Conservation (phyloP, 192 early-diverging fungal species). For the Backusella tarrabulga region DNA sequence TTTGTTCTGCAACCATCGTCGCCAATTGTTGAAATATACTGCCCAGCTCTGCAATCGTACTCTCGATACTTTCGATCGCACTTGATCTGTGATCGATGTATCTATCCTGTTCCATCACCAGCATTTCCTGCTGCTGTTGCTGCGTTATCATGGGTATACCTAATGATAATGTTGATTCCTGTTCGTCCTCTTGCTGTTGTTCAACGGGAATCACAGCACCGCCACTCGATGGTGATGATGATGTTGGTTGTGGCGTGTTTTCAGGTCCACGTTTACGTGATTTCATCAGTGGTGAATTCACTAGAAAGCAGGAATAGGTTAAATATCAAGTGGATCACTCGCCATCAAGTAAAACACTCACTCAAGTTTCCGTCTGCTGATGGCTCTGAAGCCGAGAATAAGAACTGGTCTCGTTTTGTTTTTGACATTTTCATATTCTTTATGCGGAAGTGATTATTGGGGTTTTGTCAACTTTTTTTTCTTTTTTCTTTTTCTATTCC, state of each 20-base stretch:
- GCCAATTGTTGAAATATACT: constrained; percentile 88
- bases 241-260: constrained; percentile 6
- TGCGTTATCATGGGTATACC: constrained; percentile 47
- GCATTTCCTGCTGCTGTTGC: constrained; percentile 68
- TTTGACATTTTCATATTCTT: constrained; percentile 95
- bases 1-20: constrained; percentile 80
- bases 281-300: constrained; percentile 59
- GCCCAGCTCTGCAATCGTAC: constrained; percentile 94
- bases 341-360: neutral
- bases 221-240: neutral
- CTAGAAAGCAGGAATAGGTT: constrained; percentile 20
- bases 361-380: constrained; percentile 7
- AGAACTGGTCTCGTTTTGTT: constrained; percentile 86
- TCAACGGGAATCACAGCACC: neutral
- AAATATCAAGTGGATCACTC: neutral
- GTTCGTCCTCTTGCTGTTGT: constrained; percentile 4
- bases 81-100: constrained; percentile 88
- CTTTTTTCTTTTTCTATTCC: neutral
- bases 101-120: constrained; percentile 66
- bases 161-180: constrained; percentile 43
- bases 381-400: constrained; percentile 53
- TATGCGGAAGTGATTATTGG: no score
- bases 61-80: constrained; percentile 95
- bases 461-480: neutral
- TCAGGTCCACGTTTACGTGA: constrained; percentile 42